phyloP scores from a whole-genome alignment of 306 rosid species.

The Trichosanthes cucumerina region DNA sequence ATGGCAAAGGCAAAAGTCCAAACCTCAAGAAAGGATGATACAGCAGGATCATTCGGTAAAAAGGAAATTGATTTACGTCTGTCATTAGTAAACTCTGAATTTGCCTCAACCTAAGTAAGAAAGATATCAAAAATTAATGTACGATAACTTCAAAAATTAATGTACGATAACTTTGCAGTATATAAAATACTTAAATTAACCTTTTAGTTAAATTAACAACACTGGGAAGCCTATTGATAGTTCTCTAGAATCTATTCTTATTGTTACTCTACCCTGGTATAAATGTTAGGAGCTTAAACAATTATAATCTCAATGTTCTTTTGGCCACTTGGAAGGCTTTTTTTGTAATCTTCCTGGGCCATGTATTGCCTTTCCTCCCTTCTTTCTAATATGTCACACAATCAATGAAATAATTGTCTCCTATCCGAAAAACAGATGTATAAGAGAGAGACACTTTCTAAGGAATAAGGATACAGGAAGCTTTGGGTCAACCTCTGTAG shows the following conservation, averaged over 20 bases:
- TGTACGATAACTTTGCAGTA: not conserved
- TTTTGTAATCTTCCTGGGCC: not conserved
- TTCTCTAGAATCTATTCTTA: not conserved
- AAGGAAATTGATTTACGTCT: conserved; percentile 56
- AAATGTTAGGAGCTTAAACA: not conserved
- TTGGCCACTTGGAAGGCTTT: not conserved
- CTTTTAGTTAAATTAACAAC: not conserved
- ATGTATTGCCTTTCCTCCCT: not conserved
- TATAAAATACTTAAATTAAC: not conserved
- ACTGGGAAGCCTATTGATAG: not conserved
- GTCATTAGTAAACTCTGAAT: conserved; percentile 50
- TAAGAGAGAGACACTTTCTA: not conserved
- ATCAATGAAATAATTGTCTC: not conserved
- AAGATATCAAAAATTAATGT: not conserved
- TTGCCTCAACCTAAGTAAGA: conserved; percentile 54
- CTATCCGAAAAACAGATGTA: not conserved
- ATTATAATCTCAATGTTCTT: not conserved
- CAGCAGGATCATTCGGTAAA: conserved; percentile 61
- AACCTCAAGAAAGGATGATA: conserved; percentile 69
- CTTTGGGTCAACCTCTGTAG: not conserved
- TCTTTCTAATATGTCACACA: not conserved
- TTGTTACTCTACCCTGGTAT: not conserved
- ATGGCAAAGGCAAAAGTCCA: conserved; percentile 6
- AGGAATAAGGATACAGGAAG: not conserved
- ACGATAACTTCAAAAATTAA: not conserved